A percentile compares a stretch with the other conserved stretches of the same genome.
Evolutionary conservation across 2,329 filamentous ascomycete genomes (phyloP).

Genomic region (Harringtonia aguacate): DNA sequence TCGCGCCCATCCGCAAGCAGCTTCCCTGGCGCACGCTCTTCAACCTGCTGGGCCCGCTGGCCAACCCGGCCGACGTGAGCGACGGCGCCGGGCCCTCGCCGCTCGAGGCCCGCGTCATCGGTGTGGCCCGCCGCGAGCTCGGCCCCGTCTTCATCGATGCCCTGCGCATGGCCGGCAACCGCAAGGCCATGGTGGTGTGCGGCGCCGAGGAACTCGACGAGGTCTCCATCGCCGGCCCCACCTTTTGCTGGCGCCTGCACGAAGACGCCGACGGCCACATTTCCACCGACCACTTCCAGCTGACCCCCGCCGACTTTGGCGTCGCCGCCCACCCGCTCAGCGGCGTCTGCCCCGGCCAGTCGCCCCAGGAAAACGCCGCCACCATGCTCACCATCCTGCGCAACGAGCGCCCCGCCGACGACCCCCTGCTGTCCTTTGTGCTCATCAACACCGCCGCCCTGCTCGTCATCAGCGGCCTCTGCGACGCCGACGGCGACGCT

Average conservation of each 20-base stretch:
- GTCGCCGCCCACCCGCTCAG: constrained; percentile 61
- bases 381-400: constrained; percentile 70
- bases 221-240: constrained; percentile 80
- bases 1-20: constrained; percentile 74
- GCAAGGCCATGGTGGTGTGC: constrained; percentile 78
- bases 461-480: constrained; percentile 75
- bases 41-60: constrained; percentile 87
- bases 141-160: constrained; percentile 85
- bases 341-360: constrained; percentile 74
- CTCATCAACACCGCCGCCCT: constrained; percentile 87
- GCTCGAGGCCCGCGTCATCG: constrained; percentile 83
- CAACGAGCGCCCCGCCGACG: constrained; percentile 60
- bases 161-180: constrained; percentile 61
- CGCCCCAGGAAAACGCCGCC: constrained; percentile 75
- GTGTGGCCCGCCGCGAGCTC: constrained; percentile 78
- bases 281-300: constrained; percentile 63
- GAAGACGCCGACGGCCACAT: constrained; percentile 24
- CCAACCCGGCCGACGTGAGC: constrained; percentile 72
- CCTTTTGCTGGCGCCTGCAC: constrained; percentile 77
- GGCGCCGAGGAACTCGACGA: constrained; percentile 94
- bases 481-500: constrained; percentile 72
- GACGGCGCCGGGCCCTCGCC: constrained; percentile 3
- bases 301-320: constrained; percentile 82
- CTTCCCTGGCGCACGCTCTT: constrained; percentile 95
- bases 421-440: constrained; percentile 88